Base-by-base conservation (phyloP, 768 basidiomycete species). In the Phaeotremella fagi region DNA sequence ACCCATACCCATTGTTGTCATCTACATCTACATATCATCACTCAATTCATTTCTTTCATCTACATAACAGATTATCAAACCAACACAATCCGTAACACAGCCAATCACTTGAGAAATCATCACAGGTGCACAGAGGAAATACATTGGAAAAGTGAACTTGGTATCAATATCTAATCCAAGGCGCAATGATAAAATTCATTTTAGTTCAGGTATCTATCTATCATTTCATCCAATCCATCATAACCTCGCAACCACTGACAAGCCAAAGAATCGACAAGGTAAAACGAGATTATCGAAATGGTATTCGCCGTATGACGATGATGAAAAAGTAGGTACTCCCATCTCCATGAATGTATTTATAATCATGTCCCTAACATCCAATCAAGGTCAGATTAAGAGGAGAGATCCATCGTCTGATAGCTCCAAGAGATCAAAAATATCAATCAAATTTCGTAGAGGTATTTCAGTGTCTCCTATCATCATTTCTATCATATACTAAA, bases 381-480 rank as follows among this genome's bases (percentile, higher is more conserved):
- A 41, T 41, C 2, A 64, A 94, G 90, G 88, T 94, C 54, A 83
- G 92, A 48, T 80, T 98, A 54, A 82, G 94, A 18, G 94, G 95
- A 3, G 95, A 99, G 74, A 94, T 99, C 0, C 95, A 99, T 73
- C 80, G 95, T 29, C 75, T 98, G 57, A 89, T 99, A 11, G 95
- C 95, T 0, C 91, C 95, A 16, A 78, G 95, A 58, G 95, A 99
- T 75, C 91, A 97, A 78, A 97, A 97, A 77, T 95, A 97, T 63
- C 95, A 98, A 75, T 94, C 90, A 22, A 99, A 99, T 73, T 98
- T 98, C 64, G 95, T 98, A 28, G 95, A 99, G 82, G 94, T 94
- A 83, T 69, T 11, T 29, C 24, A 26, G 36, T 47, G 27, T 20
- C 52, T 27, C 18, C 7, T 7, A 33, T 1, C 12, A 15, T 9